These are phyloP conservation scores for Suhomyces prunicola DNA, from an alignment of 805 yeast species.

Conservation along the genomic window DNA sequence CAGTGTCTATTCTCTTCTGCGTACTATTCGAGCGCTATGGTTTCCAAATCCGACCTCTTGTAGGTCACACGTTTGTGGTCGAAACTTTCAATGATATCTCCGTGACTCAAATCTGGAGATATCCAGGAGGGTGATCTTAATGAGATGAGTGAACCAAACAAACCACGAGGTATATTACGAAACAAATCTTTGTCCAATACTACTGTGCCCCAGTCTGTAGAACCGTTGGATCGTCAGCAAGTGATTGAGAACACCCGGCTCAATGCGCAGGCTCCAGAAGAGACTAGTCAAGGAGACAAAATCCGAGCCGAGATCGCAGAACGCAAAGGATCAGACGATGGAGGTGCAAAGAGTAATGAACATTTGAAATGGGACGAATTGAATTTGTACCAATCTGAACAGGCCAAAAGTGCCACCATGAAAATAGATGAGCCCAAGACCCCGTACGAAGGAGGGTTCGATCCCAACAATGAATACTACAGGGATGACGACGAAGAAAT, in stretches of 20 bases:
- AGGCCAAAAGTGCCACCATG: conserved; percentile 69
- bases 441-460: conserved; percentile 88
- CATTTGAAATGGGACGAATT: conserved; percentile 83
- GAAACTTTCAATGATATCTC: background rate
- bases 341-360: conserved; percentile 11
- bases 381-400: conserved; percentile 70
- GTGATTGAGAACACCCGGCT: conserved; percentile 77
- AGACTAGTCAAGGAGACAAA: conserved; percentile 39
- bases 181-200: conserved; percentile 37
- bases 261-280: conserved; percentile 55
- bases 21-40: too few relatives aligned
- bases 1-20: background rate
- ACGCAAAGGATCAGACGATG: background rate
- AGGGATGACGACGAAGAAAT: conserved; percentile 41
- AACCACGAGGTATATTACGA: conserved; percentile 49
- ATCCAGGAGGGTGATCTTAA: background rate
- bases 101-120: background rate
- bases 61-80: background rate
- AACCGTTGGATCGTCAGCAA: conserved; percentile 55
- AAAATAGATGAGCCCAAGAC: conserved; percentile 94
- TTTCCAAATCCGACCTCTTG: background rate
- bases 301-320: conserved; percentile 46
- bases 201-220: conserved; percentile 4
- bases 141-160: background rate
- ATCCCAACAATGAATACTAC: conserved; percentile 78